Conservation (phyloP, 2,329 filamentous ascomycete species). For the Sporothrix mexicana region DNA sequence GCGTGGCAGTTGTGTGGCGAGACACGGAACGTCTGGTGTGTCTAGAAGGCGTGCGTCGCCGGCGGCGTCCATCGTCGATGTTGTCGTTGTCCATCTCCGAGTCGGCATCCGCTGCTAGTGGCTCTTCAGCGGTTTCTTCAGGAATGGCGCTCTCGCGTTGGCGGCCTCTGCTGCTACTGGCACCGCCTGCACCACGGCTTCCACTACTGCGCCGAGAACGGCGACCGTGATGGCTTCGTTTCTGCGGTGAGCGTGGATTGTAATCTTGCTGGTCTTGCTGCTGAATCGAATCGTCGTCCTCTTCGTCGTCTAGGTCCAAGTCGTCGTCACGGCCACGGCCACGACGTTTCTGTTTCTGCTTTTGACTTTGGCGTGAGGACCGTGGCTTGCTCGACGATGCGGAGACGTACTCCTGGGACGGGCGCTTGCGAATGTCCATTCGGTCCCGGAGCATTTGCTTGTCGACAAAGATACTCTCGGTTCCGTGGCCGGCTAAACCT, state of each 20-base stretch:
- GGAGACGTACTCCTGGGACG: constrained; percentile 28
- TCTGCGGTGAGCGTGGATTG: constrained; percentile 2
- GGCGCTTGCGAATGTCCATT: constrained; percentile 29
- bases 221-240: constrained; percentile 19
- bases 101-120: constrained; percentile 25
- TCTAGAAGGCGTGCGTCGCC: constrained; percentile 32
- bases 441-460: constrained; percentile 35
- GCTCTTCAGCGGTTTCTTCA: constrained; percentile 36
- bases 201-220: constrained; percentile 29
- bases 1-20: constrained; percentile 38
- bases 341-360: constrained; percentile 12
- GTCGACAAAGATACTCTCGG: constrained; percentile 29
- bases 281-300: background rate
- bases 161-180: constrained; percentile 31
- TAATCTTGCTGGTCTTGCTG: constrained; percentile 11
- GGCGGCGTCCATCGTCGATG: constrained; percentile 31
- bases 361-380: background rate
- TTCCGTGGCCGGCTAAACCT: constrained; percentile 39
- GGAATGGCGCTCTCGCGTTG: constrained; percentile 33
- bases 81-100: constrained; percentile 32
- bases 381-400: background rate
- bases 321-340: constrained; percentile 8
- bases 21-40: constrained; percentile 40
- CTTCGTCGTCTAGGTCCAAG: constrained; percentile 9
- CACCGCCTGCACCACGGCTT: constrained; percentile 32